Evolutionary conservation across 2,329 filamentous ascomycete species (phyloP), one percentile per base, ranked within the genome.

Genomic region (Phaeomoniella chlamydospora): DNA sequence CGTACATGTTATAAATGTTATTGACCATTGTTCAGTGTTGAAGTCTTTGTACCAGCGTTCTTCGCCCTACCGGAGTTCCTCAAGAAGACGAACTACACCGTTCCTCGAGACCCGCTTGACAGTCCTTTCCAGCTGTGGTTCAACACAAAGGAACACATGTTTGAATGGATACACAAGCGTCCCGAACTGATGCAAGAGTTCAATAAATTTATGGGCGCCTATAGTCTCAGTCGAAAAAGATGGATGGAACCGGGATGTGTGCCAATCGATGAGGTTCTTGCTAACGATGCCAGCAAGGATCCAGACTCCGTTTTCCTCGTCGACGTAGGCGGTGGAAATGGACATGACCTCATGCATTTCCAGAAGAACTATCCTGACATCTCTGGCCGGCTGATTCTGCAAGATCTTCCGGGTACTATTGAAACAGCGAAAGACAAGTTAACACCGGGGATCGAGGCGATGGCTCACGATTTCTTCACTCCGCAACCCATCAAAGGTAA

Each of bases 371-470:
- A 43, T 22, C 45, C 48, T 1, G 17, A 40, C 3, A 22, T 47
- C 3, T 4, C 29, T 3, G 42, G 42, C 4, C 16, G 38, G 3
- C 17, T 49, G 12, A 37, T 50, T 15, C 42, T 67, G 3, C 56
- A 67, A 39, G 64, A 67, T 38, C 44, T 53, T 3, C 52, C 51
- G 2, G 39, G 50, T 15, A 48, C 49, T 2, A 45, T 61, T n/a
- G 39, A 45, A 5, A 40, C 48, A 3, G 44, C 53, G 1, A 18
- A 14, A 14, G 5, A 5, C 17, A 32, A 46, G 1, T 37, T 40
- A 1, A 49, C 50, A 3, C 37, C 49, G 1, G 43, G 39, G 5
- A 33, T 46, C 4, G 34, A 34, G 18, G 35, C 35, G 14, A 39
- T 43, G 41, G 41, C 37, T 14, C 39, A 43, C 18, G 43, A 45